Evolutionary conservation across 139 green algal genomes (phyloP), one percentile per base, ranked within the genome.

Genomic region (Chlamydomonas urium): DNA sequence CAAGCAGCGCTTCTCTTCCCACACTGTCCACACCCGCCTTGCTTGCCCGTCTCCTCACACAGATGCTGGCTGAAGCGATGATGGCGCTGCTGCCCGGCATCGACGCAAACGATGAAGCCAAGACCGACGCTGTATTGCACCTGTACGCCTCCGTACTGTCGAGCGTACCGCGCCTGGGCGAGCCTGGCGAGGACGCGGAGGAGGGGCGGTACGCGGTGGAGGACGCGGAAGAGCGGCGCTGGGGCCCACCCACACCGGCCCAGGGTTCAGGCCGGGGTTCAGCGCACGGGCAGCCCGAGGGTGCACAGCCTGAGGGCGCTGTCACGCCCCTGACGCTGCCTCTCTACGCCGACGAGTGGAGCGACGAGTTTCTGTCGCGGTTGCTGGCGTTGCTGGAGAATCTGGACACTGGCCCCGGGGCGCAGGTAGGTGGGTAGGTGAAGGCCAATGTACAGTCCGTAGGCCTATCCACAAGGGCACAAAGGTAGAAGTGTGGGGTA

Each of bases 81-180:
- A 86, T 88, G 76, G 88, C 86, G 1, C 83, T 87, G n/a, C 81
- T 97, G 56, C 91, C 93, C 0, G 93, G 87, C n/a, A 91, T 98
- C 47, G 93, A 98, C 72, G 93, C 93, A 28, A 98, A 98, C 76
- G 93, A 98, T 72, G 79, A 89, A 31, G 75, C 71, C 66, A 97
- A 97, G 80, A 96, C 89, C 1, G 69, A 86, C 1, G 87, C 90
- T 5, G 88, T 85, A 24, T 87, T 97, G 32, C 60, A 67, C 32
- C 29, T 67, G 19, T 67, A 67, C 60, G 29, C 60, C 17, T 37
- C 29, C 5, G 33, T 67, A 6, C 60, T 67, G 60, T 38, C 60
- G 32, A 45, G 32, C 60, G 33, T 67, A 24, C 60, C 60, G 19
- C 10, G 6, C 33, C 60, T 67, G 5, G 60, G 33, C 60, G 21